A percentile compares a stretch with the other conserved stretches of the same genome.
phyloP scores from a whole-genome alignment of 768 basidiomycete species.

The Auricularia sp. region DNA sequence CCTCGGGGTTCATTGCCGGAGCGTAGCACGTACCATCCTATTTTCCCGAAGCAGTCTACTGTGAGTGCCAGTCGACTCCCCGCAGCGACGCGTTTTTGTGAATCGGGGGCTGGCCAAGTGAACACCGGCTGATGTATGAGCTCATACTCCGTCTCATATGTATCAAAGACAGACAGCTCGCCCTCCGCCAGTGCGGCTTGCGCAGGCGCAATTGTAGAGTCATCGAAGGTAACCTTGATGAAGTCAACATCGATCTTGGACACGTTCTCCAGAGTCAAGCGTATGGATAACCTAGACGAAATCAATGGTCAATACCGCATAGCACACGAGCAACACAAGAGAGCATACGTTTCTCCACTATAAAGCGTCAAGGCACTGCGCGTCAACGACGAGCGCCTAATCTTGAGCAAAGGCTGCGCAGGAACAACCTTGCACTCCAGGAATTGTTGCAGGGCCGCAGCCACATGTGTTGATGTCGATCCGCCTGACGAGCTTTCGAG shows the following conservation, averaged over 20 bases:
- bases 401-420: conserved; percentile 78
- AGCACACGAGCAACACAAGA: neutral
- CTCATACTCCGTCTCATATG: conserved; percentile 83
- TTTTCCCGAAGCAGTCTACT: conserved; percentile 77
- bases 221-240: conserved; percentile 76
- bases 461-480: conserved; percentile 11
- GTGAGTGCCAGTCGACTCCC: conserved; percentile 60
- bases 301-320: conserved; percentile 7
- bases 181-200: conserved; percentile 73
- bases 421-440: conserved; percentile 77
- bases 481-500: neutral
- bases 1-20: too few species aligned
- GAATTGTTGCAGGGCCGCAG: conserved; percentile 35
- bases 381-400: conserved; percentile 79
- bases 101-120: conserved; percentile 43
- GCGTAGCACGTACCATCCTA: conserved; percentile 63
- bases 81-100: conserved; percentile 44
- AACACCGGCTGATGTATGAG: conserved; percentile 72
- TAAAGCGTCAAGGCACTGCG: conserved; percentile 94
- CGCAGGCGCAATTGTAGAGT: conserved; percentile 72
- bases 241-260: conserved; percentile 78
- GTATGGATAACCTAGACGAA: conserved; percentile 58
- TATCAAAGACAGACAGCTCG: conserved; percentile 69
- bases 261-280: conserved; percentile 83
- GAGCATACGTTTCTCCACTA: conserved; percentile 76